Conservation (phyloP, 2,329 filamentous ascomycete genomes). For the Claviceps cyperi region DNA sequence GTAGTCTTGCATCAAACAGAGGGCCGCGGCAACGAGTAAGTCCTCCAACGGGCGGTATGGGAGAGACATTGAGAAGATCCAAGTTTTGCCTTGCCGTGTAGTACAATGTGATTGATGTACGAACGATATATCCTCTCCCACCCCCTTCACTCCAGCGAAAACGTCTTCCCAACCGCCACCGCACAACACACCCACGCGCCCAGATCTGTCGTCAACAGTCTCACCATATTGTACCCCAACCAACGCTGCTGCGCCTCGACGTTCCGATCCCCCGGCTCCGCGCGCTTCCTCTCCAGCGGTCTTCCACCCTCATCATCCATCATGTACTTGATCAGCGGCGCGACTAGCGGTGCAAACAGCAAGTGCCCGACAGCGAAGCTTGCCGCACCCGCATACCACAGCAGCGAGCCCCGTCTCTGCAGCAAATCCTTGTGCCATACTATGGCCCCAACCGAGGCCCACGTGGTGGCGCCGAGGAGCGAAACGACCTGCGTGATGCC, state of each 20-base stretch:
- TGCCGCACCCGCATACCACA: conserved; percentile 20
- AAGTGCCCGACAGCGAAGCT: conserved; percentile 19
- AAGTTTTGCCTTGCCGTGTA: no score
- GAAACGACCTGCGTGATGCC: conserved; percentile 20
- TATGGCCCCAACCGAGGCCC: conserved; percentile 15
- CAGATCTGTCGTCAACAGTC: conserved; percentile 21
- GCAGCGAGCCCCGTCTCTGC: conserved; percentile 11
- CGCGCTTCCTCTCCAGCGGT: conserved; percentile 5
- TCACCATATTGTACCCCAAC: conserved; percentile 17
- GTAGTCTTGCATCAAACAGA: no score
- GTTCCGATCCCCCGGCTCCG: conserved; percentile 11
- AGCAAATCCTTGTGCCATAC: conserved; percentile 12
- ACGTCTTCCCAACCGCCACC: conserved; percentile 11
- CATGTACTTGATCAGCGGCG: conserved; percentile 17
- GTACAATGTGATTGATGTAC: no score
- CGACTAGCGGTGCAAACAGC: conserved; percentile 19
- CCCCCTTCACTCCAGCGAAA: conserved; percentile 2
- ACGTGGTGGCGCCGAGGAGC: conserved; percentile 21
- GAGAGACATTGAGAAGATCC: no score
- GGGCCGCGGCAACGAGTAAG: no score
- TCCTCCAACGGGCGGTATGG: no score
- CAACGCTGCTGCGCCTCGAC: conserved; percentile 18
- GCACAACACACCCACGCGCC: conserved; percentile 19
- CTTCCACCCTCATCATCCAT: conserved; percentile 13
- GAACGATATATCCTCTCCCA: neutral